Evolutionary conservation across 345 rosid genomes (phyloP).

Genomic region (Lumnitzera racemosa): DNA sequence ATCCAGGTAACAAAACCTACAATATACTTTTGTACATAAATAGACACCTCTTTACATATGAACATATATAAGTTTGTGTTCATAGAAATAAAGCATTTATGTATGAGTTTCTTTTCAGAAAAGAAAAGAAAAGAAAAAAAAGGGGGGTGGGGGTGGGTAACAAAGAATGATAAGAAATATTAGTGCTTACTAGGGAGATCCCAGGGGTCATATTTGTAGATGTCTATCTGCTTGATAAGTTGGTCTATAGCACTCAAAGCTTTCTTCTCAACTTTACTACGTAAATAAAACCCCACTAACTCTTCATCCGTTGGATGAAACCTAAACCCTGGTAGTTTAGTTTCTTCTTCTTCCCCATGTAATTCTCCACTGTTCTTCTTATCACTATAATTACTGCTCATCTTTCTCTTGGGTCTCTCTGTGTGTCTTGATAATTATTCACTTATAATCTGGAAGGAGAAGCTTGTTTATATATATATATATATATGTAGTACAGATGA

Average conservation of each 20-base stretch:
- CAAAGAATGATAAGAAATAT: too few relatives aligned
- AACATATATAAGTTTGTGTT: too few relatives aligned
- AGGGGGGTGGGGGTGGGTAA: neutral
- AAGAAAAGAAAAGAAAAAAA: too few relatives aligned
- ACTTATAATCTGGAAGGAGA: conserved; percentile 3
- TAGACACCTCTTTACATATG: too few relatives aligned
- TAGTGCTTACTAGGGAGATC: conserved; percentile 39
- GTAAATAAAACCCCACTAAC: conserved; percentile 37
- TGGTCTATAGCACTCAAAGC: conserved; percentile 16
- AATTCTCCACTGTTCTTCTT: neutral
- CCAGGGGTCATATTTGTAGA: conserved; percentile 44
- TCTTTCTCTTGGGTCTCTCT: neutral
- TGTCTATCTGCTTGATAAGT: conserved; percentile 37
- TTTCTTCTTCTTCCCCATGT: conserved; percentile 14
- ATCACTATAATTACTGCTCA: conserved; percentile 7
- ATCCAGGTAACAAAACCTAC: too few relatives aligned
- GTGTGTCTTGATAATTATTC: neutral
- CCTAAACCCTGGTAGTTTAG: conserved; percentile 34
- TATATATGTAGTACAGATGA: too few relatives aligned
- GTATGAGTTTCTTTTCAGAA: neutral
- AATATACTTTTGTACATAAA: too few relatives aligned
- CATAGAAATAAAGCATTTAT: too few relatives aligned
- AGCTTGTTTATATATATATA: neutral
- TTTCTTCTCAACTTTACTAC: conserved; percentile 29
- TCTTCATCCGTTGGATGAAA: conserved; percentile 48